Evolutionary conservation across 2,329 filamentous ascomycete species (phyloP).

Genomic region (Delphinella strobiligena): DNA sequence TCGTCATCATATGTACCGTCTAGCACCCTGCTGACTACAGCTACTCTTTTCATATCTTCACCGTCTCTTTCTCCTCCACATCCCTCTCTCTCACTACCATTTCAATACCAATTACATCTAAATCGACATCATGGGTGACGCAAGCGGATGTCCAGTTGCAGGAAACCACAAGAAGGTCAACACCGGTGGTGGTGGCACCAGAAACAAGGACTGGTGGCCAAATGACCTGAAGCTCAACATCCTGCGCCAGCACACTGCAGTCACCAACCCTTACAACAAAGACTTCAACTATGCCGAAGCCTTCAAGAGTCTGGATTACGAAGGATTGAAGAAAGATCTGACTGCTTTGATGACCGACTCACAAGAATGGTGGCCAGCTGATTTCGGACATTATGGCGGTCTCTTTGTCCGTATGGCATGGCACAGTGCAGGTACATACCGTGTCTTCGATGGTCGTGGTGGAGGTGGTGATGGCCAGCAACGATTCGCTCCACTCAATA

Average conservation of each 20-base stretch:
- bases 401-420: slow-evolving; percentile 72
- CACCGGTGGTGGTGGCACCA: slow-evolving; percentile 42
- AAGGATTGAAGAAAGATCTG: slow-evolving; percentile 62
- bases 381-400: slow-evolving; percentile 71
- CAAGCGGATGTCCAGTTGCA: slow-evolving; percentile 19
- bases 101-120: not conserved
- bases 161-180: slow-evolving; percentile 13
- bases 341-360: slow-evolving; percentile 62
- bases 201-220: slow-evolving; percentile 65
- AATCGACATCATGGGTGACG: slow-evolving; percentile 12
- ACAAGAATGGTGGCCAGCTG: slow-evolving; percentile 71
- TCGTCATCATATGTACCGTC: no score
- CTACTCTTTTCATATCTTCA: no score
- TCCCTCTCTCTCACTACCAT: not conserved
- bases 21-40: no score
- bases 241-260: slow-evolving; percentile 56
- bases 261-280: slow-evolving; percentile 50
- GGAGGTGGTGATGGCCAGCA: slow-evolving; percentile 65
- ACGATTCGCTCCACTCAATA: slow-evolving; percentile 69
- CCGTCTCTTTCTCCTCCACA: no score
- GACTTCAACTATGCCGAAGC: slow-evolving; percentile 60
- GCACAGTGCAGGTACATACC: slow-evolving; percentile 71
- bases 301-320: slow-evolving; percentile 61
- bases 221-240: slow-evolving; percentile 55
- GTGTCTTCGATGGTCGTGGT: slow-evolving; percentile 61